Evolutionary conservation across 495 filamentous ascomycete genomes (phyloP).

Genomic region (Aspergillus asperescens): DNA sequence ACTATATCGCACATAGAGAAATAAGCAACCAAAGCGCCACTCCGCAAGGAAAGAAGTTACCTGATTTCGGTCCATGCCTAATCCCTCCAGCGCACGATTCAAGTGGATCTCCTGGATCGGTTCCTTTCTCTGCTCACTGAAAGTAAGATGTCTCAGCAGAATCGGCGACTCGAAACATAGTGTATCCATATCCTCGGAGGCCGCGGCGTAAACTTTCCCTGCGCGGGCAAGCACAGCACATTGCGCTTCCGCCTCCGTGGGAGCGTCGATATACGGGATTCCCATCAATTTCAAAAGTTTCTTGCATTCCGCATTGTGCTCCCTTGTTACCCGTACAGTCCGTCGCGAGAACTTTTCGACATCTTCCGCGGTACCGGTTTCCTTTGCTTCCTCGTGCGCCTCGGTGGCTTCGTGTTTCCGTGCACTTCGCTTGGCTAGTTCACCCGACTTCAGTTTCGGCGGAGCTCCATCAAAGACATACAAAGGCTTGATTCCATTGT

Average conservation of each 20-base stretch:
- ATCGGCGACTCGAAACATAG: constrained; percentile 92
- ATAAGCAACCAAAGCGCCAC: not conserved
- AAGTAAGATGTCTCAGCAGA: constrained; percentile 86
- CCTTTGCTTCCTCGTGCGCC: constrained; percentile 88
- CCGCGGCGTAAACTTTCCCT: constrained; percentile 93
- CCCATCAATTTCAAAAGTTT: constrained; percentile 88
- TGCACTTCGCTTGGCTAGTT: constrained; percentile 88
- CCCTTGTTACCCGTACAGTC: constrained; percentile 89
- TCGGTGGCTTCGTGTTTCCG: constrained; percentile 86
- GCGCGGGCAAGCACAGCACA: constrained; percentile 86
- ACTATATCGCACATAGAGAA: constrained; percentile 45
- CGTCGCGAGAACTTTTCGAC: constrained; percentile 96
- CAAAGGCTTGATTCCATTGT: constrained; percentile 97
- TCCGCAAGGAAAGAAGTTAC: constrained; percentile 32
- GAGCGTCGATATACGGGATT: constrained; percentile 88
- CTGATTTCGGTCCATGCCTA: constrained; percentile 81
- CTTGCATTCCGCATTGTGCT: constrained; percentile 95
- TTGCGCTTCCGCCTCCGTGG: constrained; percentile 95
- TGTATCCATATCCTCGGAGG: constrained; percentile 98
- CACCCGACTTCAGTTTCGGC: constrained; percentile 93
- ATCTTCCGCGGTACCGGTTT: constrained; percentile 94
- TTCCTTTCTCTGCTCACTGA: constrained; percentile 94
- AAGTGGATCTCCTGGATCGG: constrained; percentile 94
- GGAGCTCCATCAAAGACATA: constrained; percentile 98
- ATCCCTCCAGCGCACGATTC: constrained; percentile 72